Evolutionary conservation across 208 protist species (phyloP).

Genomic region (Crithidia mellificae): DNA sequence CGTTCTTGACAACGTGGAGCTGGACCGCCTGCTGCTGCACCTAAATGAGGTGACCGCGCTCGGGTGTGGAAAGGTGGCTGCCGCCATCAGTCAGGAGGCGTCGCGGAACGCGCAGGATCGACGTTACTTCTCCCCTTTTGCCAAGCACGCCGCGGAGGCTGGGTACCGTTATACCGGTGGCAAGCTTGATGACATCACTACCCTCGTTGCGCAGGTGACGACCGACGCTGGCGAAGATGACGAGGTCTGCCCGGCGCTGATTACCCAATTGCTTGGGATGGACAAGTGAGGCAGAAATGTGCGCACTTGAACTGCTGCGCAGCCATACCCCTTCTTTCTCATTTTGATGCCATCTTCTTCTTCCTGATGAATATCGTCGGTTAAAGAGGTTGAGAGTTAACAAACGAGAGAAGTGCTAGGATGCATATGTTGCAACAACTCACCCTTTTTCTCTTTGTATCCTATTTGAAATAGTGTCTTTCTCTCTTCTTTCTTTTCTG

Average conservation of each 20-base stretch:
- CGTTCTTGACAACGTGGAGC: conserved; percentile 82
- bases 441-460: too few species aligned
- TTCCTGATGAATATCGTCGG: too few species aligned
- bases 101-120: conserved; percentile 53
- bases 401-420: too few species aligned
- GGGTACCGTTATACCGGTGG: conserved; percentile 78
- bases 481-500: background rate
- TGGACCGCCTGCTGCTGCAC: conserved; percentile 56
- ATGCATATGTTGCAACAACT: too few species aligned
- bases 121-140: conserved; percentile 78
- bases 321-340: too few species aligned
- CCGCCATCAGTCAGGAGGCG: conserved; percentile 56
- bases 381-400: too few species aligned
- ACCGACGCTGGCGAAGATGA: conserved; percentile 21
- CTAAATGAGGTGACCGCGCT: conserved; percentile 40
- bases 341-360: too few species aligned
- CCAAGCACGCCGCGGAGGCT: conserved; percentile 52
- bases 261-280: conserved; percentile 52
- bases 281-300: conserved; percentile 15
- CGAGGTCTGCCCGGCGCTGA: conserved; percentile 48
- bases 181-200: conserved; percentile 88
- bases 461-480: too few species aligned
- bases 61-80: conserved; percentile 66
- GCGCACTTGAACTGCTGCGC: too few species aligned
- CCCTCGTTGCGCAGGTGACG: conserved; percentile 77